Percentiles rank a stretch among this genome's conserved stretches.
Evolutionary conservation across 2,329 filamentous ascomycete species (phyloP).

Genomic region (Apiospora hydei): DNA sequence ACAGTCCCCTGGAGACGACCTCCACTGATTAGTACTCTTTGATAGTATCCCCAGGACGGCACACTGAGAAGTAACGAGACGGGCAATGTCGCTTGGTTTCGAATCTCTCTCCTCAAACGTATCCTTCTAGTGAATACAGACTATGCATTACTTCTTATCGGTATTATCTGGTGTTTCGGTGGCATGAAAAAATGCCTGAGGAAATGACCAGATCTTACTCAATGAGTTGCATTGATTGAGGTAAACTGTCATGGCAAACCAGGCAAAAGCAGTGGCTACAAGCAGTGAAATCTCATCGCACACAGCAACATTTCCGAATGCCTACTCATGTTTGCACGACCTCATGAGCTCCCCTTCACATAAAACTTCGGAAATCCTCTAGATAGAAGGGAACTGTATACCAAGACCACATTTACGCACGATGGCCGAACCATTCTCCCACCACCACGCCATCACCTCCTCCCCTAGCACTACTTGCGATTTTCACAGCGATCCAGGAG

Average conservation of each 20-base stretch:
- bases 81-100: neutral
- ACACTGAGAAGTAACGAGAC: neutral
- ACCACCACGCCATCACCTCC: neutral
- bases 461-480: too few relatives aligned
- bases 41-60: neutral
- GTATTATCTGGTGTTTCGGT: neutral
- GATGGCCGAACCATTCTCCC: neutral
- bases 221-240: neutral
- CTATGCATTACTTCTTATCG: neutral
- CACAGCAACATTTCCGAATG: neutral
- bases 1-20: neutral
- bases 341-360: too few relatives aligned
- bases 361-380: neutral
- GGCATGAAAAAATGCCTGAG: neutral
- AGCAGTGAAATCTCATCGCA: neutral
- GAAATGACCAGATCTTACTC: neutral
- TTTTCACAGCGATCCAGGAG: neutral
- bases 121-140: conserved; percentile 1
- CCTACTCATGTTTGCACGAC: neutral
- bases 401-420: neutral
- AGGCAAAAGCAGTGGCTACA: neutral
- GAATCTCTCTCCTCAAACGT: neutral
- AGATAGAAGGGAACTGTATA: neutral
- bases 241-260: neutral
- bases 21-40: neutral